Evolutionary conservation across 495 filamentous ascomycete species (phyloP).

Genomic region (Glutinoglossum americanum): DNA sequence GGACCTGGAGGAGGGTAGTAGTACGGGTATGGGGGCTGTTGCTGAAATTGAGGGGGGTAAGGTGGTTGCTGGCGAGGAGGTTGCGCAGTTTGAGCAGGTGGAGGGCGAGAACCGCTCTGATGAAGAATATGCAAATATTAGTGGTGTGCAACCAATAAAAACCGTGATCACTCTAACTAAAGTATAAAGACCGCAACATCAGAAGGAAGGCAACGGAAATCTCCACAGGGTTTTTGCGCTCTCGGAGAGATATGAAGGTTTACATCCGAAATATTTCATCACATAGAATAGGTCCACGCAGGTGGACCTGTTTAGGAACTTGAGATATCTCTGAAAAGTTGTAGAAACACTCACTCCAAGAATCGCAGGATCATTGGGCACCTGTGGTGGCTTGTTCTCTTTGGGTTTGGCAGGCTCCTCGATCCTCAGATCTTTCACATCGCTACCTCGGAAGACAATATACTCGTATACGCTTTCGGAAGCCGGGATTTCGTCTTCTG

Average conservation of each 20-base stretch:
- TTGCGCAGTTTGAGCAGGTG: constrained; percentile 17
- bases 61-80: constrained; percentile 25
- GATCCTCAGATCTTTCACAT: constrained; percentile 93
- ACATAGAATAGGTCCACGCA: constrained; percentile 14
- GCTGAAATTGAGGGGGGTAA: constrained; percentile 30
- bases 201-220: constrained; percentile 99
- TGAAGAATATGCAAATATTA: background rate
- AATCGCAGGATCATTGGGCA: constrained; percentile 92
- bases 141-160: background rate
- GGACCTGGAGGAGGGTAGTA: constrained; percentile 25
- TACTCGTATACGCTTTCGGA: constrained; percentile 87
- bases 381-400: constrained; percentile 50
- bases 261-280: constrained; percentile 83
- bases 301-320: background rate
- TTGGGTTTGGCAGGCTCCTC: constrained; percentile 54
- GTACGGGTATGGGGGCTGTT: constrained; percentile 22
- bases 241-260: constrained; percentile 50
- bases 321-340: background rate
- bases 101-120: constrained; percentile 20
- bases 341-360: constrained; percentile 60
- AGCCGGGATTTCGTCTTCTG: constrained; percentile 56
- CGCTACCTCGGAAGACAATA: constrained; percentile 95
- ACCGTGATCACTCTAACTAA: background rate
- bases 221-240: constrained; percentile 87
- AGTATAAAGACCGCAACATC: constrained; percentile 20